phyloP scores from a whole-genome alignment of 202 grass and related monocot species.

The Schoenoplectus tabernaemontani region DNA sequence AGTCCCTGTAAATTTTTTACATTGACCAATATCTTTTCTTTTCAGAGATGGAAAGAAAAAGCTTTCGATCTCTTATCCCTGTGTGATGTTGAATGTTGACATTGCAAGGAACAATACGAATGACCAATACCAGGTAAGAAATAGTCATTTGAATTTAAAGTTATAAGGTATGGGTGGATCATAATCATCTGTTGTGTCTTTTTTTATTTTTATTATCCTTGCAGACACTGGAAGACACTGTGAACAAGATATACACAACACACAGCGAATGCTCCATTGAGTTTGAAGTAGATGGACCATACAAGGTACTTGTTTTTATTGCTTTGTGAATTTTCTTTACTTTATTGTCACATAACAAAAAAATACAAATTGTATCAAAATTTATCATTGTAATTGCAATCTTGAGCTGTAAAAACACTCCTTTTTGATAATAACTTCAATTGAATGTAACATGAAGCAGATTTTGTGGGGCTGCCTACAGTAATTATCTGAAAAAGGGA shows the following conservation, averaged over 20 bases:
- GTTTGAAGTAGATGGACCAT: conserved; percentile 99
- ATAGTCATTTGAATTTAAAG: background rate
- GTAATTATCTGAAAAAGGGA: background rate
- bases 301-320: conserved; percentile 59
- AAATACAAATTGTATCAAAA: background rate
- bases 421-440: background rate
- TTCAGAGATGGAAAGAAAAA: conserved; percentile 69
- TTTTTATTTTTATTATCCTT: conserved; percentile 23
- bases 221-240: conserved; percentile 69
- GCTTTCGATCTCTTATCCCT: conserved; percentile 85
- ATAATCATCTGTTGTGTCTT: background rate
- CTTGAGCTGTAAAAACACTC: background rate
- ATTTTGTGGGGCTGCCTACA: background rate
- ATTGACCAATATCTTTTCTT: background rate
- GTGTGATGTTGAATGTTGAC: conserved; percentile 95
- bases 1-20: background rate
- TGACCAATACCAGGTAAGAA: conserved; percentile 90
- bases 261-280: conserved; percentile 96
- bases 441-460: background rate
- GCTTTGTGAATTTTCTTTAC: background rate
- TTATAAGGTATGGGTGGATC: background rate
- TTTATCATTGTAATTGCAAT: background rate
- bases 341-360: background rate
- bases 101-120: conserved; percentile 93
- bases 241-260: conserved; percentile 73